A percentile compares a stretch with the other conserved stretches of the same genome.
phyloP scores from a whole-genome alignment of 176 grass and related monocot genomes.

The Musa schizocarpa region DNA sequence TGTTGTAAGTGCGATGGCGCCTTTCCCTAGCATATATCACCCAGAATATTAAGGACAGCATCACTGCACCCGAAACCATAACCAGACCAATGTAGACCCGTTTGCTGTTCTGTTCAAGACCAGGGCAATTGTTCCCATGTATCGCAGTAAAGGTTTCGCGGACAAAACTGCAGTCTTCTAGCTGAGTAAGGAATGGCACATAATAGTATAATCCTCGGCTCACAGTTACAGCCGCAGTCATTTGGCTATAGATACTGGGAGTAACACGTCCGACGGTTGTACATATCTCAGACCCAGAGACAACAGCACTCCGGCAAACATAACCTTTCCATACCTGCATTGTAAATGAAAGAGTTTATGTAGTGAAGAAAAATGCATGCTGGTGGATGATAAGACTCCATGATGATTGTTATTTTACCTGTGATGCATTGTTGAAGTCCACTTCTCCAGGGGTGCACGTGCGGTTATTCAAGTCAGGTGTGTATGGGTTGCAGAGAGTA shows the following conservation, averaged over 20 bases:
- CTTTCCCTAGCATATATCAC: conserved; percentile 32
- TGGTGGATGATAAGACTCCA: not conserved
- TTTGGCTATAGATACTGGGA: conserved; percentile 52
- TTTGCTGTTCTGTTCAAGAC: conserved; percentile 26
- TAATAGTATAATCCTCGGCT: conserved; percentile 57
- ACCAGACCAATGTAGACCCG: conserved; percentile 33
- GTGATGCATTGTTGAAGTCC: conserved; percentile 40
- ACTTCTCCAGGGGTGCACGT: conserved; percentile 48
- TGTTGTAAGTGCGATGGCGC: conserved; percentile 26
- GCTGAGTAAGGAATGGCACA: conserved; percentile 63
- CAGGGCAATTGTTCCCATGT: conserved; percentile 28
- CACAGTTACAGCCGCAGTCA: conserved; percentile 54
- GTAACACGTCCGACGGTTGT: conserved; percentile 53
- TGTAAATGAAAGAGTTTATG: not conserved
- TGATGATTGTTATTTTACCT: conserved; percentile 17
- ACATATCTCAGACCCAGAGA: conserved; percentile 44
- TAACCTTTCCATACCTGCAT: conserved; percentile 54
- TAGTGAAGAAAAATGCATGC: not conserved
- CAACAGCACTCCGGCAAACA: conserved; percentile 27
- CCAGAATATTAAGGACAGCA: conserved; percentile 45
- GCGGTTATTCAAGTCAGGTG: conserved; percentile 42
- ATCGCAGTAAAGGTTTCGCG: conserved; percentile 32
- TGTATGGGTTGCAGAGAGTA: conserved; percentile 62
- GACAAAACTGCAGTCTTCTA: conserved; percentile 82
- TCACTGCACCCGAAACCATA: conserved; percentile 28